These are phyloP conservation scores for Glycine tomentella DNA, from an alignment of 306 rosid genomes.

Conservation along the genomic window DNA sequence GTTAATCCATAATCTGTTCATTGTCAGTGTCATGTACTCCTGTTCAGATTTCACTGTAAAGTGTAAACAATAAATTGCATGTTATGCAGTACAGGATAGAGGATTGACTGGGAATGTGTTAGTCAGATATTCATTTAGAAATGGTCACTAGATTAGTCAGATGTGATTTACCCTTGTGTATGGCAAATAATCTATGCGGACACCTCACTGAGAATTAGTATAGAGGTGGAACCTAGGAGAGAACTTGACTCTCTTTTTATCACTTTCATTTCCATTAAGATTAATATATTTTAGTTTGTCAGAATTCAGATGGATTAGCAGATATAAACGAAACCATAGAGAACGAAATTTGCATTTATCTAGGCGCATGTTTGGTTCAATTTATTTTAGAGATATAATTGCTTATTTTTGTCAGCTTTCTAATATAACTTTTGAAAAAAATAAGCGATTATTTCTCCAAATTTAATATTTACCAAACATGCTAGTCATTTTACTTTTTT, in stretches of 20 bases:
- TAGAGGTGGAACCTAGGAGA: slow-evolving; percentile 34
- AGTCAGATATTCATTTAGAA: slow-evolving; percentile 21
- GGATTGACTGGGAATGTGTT: slow-evolving; percentile 16
- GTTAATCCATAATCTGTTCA: slow-evolving; percentile 60
- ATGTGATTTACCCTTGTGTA: slow-evolving; percentile 15
- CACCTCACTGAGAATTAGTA: slow-evolving; percentile 10
- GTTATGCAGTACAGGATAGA: slow-evolving; percentile 16
- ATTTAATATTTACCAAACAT: slow-evolving; percentile 14
- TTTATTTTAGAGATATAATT: slow-evolving; percentile 12
- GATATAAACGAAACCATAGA: neutral
- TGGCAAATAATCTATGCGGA: slow-evolving; percentile 27
- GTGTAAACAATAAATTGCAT: slow-evolving; percentile 10
- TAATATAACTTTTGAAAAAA: neutral
- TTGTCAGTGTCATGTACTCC: neutral
- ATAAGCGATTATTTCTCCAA: slow-evolving; percentile 29
- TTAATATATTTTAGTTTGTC: slow-evolving; percentile 27
- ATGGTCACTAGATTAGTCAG: too few relatives aligned
- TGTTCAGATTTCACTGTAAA: slow-evolving; percentile 33
- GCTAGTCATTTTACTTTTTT: slow-evolving; percentile 42
- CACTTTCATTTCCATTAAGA: slow-evolving; percentile 41
- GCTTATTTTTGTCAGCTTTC: slow-evolving; percentile 4
- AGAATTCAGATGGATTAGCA: slow-evolving; percentile 32
- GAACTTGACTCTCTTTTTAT: slow-evolving; percentile 19
- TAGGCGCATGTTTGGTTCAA: neutral
- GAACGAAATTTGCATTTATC: slow-evolving; percentile 38